Base-by-base conservation (phyloP, 768 basidiomycete species). In the Mycena galericulata region DNA sequence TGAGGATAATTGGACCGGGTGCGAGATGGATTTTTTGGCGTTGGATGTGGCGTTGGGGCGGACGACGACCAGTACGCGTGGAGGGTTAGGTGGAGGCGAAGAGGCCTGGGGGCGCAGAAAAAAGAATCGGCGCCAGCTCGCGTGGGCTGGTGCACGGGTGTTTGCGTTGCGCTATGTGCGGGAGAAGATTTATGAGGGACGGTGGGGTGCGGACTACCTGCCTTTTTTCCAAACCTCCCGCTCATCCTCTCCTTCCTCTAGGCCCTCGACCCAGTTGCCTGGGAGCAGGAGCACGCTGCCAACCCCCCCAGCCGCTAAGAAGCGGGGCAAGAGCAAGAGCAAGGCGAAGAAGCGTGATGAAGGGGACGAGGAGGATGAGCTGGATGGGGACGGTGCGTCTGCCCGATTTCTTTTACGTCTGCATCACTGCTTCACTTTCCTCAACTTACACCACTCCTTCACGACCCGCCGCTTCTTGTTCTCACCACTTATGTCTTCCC, bases 251-350 rank as follows among this genome's bases (percentile, higher is more conserved):
- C 24, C 5, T 49, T 27, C 24, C 14, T 27, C 8, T 15, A 68
- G 67, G 87, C 87, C 0, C 79, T 86, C 43, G 87, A 93, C 77
- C 92, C 92, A 3, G 76, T 74, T 0, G 81, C 83, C 24, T 93
- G 91, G 92, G 83, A 85, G 62, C 77, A 77, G 18, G 72, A 81
- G 53, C 59, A 57, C 54, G 67, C 45, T 4, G 67, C 67, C 10
- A 50, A 56, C 34, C 67, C 60, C 30, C 59, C 57, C n/a, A n/a
- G n/a, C n/a, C 17, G 60, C 60, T 77, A 72, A 20, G 75, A 74
- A 43, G 58, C 72, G 60, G 49, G 76, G 69, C 2, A 79, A 20
- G 59, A 55, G 54, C 53, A 68, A 68, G 59, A 62, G 54, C 41
- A 61, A 56, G 29, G 36, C 62, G 41, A 71, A 59, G 66, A 51